phyloP scores from a whole-genome alignment of 495 filamentous ascomycete genomes.

The Bacidia rubella region DNA sequence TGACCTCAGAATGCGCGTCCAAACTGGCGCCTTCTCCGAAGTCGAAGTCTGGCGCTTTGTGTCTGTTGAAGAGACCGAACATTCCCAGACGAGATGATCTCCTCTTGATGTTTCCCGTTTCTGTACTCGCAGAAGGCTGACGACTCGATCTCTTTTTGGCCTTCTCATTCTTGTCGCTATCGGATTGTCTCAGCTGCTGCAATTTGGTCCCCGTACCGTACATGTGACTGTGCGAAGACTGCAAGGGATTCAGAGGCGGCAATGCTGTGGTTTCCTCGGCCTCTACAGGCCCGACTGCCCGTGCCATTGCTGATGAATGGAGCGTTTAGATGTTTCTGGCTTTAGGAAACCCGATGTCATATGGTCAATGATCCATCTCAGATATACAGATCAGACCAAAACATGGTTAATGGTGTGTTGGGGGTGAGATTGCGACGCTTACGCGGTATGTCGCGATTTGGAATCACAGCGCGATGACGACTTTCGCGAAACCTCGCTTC shows the following conservation, averaged over 20 bases:
- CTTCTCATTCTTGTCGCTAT: neutral
- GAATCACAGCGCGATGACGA: too few species aligned
- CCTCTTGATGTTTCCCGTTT: conserved; percentile 3
- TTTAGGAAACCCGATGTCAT: too few species aligned
- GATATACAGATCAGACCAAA: too few species aligned
- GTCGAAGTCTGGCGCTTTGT: conserved; percentile 3
- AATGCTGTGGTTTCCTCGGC: neutral
- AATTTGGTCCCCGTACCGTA: neutral
- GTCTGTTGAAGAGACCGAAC: conserved; percentile 8
- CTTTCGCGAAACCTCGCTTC: too few species aligned
- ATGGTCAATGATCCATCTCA: too few species aligned
- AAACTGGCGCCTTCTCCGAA: neutral
- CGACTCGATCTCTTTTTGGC: neutral
- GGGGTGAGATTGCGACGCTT: too few species aligned
- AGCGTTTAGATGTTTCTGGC: neutral
- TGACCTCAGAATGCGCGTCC: conserved; percentile 5
- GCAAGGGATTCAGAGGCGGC: conserved; percentile 3
- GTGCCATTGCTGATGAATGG: neutral
- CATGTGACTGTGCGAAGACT: conserved; percentile 4
- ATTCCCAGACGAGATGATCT: conserved; percentile 11
- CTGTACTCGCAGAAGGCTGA: neutral
- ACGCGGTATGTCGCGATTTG: too few species aligned
- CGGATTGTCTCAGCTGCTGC: neutral
- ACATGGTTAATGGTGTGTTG: too few species aligned
- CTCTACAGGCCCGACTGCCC: neutral